A percentile compares a stretch with the other conserved stretches of the same genome.
Conservation (phyloP, 108 stramenopile genomes). For the Cyclotella cryptica region DNA sequence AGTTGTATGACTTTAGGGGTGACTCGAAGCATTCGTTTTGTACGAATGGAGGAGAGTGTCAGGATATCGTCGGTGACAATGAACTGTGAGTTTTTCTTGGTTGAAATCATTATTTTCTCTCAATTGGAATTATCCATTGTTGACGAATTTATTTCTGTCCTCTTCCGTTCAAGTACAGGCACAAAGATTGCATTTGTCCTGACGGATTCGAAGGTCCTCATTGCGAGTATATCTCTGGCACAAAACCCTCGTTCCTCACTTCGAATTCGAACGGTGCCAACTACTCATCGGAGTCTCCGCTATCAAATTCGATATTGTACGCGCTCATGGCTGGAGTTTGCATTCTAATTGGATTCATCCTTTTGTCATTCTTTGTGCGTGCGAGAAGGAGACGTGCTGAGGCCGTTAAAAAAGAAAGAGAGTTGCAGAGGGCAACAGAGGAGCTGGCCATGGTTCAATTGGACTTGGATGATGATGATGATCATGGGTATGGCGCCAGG, state of each 20-base stretch:
- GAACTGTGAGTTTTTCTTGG: slow-evolving; percentile 19
- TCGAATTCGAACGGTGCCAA: neutral
- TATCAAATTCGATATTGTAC: slow-evolving; percentile 15
- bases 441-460: slow-evolving; percentile 37
- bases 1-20: slow-evolving; percentile 53
- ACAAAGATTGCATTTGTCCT: slow-evolving; percentile 36
- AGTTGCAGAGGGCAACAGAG: slow-evolving; percentile 41
- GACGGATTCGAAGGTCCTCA: slow-evolving; percentile 44
- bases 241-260: slow-evolving; percentile 11
- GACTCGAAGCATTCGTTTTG: slow-evolving; percentile 63
- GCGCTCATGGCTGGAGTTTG: slow-evolving; percentile 21
- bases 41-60: slow-evolving; percentile 66
- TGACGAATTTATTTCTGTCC: neutral
- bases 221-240: slow-evolving; percentile 45
- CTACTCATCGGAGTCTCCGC: neutral
- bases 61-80: slow-evolving; percentile 36
- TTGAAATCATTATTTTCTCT: neutral
- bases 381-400: slow-evolving; percentile 20
- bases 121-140: neutral
- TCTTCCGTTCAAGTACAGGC: slow-evolving; percentile 1
- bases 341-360: slow-evolving; percentile 20
- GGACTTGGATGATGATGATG: slow-evolving; percentile 10
- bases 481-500: neutral
- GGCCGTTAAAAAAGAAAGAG: slow-evolving; percentile 23
- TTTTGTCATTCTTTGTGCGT: slow-evolving; percentile 26